Base-by-base conservation (phyloP, 306 rosid genomes). In the Betula pendula region DNA sequence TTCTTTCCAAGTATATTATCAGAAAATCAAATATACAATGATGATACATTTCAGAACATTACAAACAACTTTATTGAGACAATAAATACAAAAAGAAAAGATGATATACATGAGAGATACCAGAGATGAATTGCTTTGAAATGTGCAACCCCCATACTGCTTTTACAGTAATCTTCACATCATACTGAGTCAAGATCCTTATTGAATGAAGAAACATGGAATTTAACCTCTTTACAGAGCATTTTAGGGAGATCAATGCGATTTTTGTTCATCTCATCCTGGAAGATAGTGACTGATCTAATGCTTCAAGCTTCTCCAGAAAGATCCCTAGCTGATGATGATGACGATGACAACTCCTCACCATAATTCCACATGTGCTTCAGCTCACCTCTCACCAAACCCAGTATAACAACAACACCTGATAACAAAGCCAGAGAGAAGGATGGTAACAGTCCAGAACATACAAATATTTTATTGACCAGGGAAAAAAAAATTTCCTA, bases 331-430 rank as follows among this genome's bases (percentile, higher is more conserved):
- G 44, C 9, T 6, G 68, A 6, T 31, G 68, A 35, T 16, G 63
- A 10, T 56, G 16, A 10, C 0, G 49, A 24, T 24, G 68, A 6
- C n/a, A 6, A 8, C 43, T 62, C 68, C 13, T 62, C 68, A 6
- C 43, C 44, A 62, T 62, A 62, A 33, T 62, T 31, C 68, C 68
- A 62, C 16, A 62, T 20, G 2, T 62, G 13, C 68, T 62, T 62
- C 44, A 62, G 20, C n/a, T 62, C 68, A 16, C 68, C 68, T 62
- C 68, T 62, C 44, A 62, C 68, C 20, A 62, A 33, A 33, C 68
- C 20, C 68, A 62, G 68, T 6, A 33, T 15, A 8, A 31, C 44
- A 62, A 16, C 9, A 14, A 81, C 62, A 77, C 98, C 98, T 94
- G 90, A 81, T 35, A 56, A 53, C 73, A 71, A 68, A 77, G 50